Evolutionary conservation across 1,284 basidiomycete genomes (phyloP).

Genomic region (Tilletia walkeri): DNA sequence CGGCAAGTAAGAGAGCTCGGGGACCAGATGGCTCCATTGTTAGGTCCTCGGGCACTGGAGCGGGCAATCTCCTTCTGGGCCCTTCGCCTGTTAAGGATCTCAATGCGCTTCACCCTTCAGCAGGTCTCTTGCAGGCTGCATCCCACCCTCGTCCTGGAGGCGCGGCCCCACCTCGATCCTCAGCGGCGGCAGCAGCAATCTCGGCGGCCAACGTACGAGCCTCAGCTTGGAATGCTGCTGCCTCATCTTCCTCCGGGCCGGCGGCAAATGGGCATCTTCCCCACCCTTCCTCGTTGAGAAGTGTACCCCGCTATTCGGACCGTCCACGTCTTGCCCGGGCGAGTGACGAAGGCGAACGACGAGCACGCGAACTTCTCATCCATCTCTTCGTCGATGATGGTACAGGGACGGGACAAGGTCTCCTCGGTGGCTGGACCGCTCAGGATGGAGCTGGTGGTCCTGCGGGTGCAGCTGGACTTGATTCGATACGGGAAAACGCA

Average conservation of each 20-base stretch:
- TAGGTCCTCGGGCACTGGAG: not conserved
- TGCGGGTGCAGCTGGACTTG: not conserved
- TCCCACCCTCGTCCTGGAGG: constrained; percentile 11
- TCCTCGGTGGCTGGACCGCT: not conserved
- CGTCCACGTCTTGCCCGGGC: constrained; percentile 36
- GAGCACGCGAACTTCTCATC: constrained; percentile 45
- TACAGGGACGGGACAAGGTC: not conserved
- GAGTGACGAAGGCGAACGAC: constrained; percentile 49
- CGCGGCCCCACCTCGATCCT: not conserved
- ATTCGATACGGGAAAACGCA: constrained; percentile 9
- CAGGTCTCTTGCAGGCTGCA: constrained; percentile 42
- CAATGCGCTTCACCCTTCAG: constrained; percentile 44
- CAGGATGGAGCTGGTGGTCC: not conserved
- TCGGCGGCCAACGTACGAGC: constrained; percentile 8
- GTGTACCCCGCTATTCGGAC: constrained; percentile 49
- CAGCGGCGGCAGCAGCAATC: not conserved
- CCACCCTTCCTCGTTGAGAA: constrained; percentile 33
- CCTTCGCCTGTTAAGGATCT: constrained; percentile 51
- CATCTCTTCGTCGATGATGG: constrained; percentile 50
- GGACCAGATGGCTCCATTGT: not conserved
- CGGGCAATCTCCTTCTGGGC: constrained; percentile 22
- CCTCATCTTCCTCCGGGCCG: constrained; percentile 27
- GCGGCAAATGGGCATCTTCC: no score
- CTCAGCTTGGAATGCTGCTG: not conserved
- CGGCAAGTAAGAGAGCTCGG: not conserved